phyloP scores from a whole-genome alignment of 1,139 yeast genomes.

The Saccharomyces hybrid region DNA sequence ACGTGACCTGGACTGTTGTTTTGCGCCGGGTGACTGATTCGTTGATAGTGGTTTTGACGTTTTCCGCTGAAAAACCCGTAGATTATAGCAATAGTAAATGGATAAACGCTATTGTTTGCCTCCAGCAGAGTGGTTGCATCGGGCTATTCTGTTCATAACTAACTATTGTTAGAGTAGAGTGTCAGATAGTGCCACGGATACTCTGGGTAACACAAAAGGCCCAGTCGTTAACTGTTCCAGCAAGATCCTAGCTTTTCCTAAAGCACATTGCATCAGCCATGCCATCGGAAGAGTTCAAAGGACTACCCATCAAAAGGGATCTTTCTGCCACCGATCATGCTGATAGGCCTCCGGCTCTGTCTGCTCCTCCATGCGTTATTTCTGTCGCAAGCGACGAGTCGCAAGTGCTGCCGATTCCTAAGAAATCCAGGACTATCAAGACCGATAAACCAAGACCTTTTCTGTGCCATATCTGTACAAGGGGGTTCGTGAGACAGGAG shows the following conservation, averaged over 20 bases:
- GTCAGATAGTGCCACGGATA: neutral
- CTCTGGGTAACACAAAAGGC: neutral
- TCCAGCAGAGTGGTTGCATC: neutral
- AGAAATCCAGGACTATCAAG: conserved; percentile 74
- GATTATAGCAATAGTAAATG: neutral
- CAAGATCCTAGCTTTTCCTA: neutral
- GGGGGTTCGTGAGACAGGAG: conserved; percentile 93
- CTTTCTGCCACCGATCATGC: neutral
- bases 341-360: neutral
- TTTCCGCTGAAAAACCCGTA: neutral
- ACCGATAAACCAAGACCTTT: conserved; percentile 39
- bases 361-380: neutral
- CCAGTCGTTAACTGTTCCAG: neutral
- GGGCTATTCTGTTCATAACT: neutral
- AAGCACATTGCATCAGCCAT: neutral
- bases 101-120: neutral
- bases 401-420: conserved; percentile 60
- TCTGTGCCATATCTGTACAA: conserved; percentile 81
- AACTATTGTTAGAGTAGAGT: neutral
- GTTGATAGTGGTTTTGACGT: neutral
- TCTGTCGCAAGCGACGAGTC: neutral
- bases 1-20: neutral
- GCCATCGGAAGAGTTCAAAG: neutral
- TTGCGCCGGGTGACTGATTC: neutral
- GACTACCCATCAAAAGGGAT: neutral